Percentiles rank a stretch among this genome's conserved stretches.
Conservation (phyloP, 805 yeast species). For the Metschnikowia lochheadii region DNA sequence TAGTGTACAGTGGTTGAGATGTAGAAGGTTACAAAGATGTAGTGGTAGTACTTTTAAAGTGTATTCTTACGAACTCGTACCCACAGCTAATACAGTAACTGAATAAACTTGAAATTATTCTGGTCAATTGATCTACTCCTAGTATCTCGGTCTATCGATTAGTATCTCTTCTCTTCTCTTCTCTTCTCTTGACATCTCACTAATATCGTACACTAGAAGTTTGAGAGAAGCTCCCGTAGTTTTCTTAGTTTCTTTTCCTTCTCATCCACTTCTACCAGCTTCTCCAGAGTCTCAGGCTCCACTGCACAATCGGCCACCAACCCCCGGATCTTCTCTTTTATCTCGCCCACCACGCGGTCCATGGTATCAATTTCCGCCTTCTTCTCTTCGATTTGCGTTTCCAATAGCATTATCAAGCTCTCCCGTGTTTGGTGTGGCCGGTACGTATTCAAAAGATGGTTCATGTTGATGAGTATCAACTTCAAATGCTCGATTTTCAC, state of each 20-base stretch:
- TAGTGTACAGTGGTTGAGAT: too few species aligned
- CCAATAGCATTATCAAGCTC: slow-evolving; percentile 69
- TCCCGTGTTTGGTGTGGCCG: slow-evolving; percentile 95
- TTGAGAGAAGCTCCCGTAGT: slow-evolving; percentile 1
- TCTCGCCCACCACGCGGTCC: slow-evolving; percentile 35
- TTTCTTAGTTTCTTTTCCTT: not conserved
- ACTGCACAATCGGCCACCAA: slow-evolving; percentile 14
- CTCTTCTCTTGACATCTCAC: too few species aligned
- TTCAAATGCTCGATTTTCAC: slow-evolving; percentile 74
- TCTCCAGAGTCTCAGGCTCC: not conserved
- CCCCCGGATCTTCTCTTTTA: slow-evolving; percentile 33
- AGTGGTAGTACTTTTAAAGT: too few species aligned
- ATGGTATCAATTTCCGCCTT: slow-evolving; percentile 48
- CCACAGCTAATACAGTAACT: too few species aligned
- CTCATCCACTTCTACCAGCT: not conserved
- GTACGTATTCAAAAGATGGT: slow-evolving; percentile 86
- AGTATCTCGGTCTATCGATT: too few species aligned
- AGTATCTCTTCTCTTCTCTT: too few species aligned
- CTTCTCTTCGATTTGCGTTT: slow-evolving; percentile 65
- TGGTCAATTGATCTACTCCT: too few species aligned
- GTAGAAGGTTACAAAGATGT: too few species aligned
- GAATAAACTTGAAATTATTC: too few species aligned
- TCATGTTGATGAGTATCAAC: slow-evolving; percentile 78
- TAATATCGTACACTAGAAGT: not conserved
- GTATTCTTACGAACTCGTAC: too few species aligned